Percentiles rank a stretch among this genome's conserved stretches.
Evolutionary conservation across 83 land plant species (phyloP).

Genomic region (Thuja plicata): DNA sequence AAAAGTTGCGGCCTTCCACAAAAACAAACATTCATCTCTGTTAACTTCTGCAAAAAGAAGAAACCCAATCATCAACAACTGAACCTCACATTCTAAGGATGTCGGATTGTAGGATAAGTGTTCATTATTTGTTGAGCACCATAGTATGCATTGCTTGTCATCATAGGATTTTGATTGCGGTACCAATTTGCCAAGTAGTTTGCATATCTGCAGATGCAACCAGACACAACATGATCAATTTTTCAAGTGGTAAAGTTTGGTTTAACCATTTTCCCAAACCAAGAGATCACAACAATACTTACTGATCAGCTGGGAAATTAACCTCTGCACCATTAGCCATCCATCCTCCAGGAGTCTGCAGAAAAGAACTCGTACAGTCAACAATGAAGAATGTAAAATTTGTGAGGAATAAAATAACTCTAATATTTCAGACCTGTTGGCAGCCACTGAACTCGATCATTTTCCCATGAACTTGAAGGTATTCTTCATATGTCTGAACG

Average conservation of each 20-base stretch:
- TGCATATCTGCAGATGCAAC: constrained; percentile 1
- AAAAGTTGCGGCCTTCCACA: constrained; percentile 1
- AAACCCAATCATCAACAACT: constrained; percentile 6
- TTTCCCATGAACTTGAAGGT: constrained; percentile 9
- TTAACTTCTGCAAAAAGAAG: constrained; percentile 11
- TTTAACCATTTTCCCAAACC: not conserved
- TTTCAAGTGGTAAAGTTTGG: not conserved
- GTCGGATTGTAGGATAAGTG: constrained; percentile 10
- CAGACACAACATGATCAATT: not conserved
- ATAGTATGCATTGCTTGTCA: constrained; percentile 9
- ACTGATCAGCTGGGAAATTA: constrained; percentile 9
- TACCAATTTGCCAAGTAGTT: constrained; percentile 17
- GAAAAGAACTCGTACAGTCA: not conserved
- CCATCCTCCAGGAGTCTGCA: constrained; percentile 11
- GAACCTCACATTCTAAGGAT: constrained; percentile 11
- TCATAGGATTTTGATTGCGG: constrained; percentile 12
- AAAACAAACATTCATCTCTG: constrained; percentile 3
- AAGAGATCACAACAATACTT: not conserved
- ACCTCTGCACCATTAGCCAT: not conserved
- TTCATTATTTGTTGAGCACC: constrained; percentile 9
- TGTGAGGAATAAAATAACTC: not conserved
- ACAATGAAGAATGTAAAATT: not conserved
- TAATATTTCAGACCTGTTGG: not conserved
- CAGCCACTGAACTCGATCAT: not conserved
- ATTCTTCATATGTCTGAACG: constrained; percentile 11